A percentile compares a stretch with the other conserved stretches of the same genome.
Evolutionary conservation across 2,329 filamentous ascomycete species (phyloP).

Genomic region (Blastomyces parvus): DNA sequence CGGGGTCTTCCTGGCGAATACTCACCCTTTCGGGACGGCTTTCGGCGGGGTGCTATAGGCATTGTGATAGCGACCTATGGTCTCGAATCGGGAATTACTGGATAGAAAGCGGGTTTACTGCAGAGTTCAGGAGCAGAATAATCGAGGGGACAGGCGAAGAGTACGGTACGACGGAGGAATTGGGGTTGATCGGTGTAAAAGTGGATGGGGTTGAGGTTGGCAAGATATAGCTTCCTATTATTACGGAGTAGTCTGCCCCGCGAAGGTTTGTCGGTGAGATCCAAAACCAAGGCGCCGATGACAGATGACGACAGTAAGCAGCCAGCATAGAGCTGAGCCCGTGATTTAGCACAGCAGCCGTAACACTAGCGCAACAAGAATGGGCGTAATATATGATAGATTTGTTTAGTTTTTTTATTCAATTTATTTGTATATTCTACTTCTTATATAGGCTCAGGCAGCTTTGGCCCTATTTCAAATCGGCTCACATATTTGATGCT

Average conservation of each 20-base stretch:
- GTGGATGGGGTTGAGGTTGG: not conserved
- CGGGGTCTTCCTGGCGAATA: conserved; percentile 20
- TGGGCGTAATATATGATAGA: not conserved
- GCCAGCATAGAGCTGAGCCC: not conserved
- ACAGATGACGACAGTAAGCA: not conserved
- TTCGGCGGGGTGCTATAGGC: conserved; percentile 57
- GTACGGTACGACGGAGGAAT: not conserved
- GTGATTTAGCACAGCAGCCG: not conserved
- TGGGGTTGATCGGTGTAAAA: not conserved
- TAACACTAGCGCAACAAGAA: not conserved
- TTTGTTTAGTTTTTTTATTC: not conserved
- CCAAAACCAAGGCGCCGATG: not conserved
- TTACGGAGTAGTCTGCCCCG: not conserved
- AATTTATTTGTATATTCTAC: not conserved
- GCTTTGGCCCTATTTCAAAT: not conserved
- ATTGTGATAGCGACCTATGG: conserved; percentile 37
- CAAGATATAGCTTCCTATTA: not conserved
- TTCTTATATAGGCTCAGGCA: not conserved
- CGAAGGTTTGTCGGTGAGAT: not conserved
- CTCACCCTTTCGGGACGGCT: conserved; percentile 65
- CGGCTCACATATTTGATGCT: not conserved
- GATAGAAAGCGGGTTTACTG: not conserved
- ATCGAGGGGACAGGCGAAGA: not conserved
- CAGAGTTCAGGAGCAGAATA: not conserved
- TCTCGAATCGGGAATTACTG: not conserved